phyloP scores from a whole-genome alignment of 2,329 filamentous ascomycete species.

The Aspergillus viridinutans region DNA sequence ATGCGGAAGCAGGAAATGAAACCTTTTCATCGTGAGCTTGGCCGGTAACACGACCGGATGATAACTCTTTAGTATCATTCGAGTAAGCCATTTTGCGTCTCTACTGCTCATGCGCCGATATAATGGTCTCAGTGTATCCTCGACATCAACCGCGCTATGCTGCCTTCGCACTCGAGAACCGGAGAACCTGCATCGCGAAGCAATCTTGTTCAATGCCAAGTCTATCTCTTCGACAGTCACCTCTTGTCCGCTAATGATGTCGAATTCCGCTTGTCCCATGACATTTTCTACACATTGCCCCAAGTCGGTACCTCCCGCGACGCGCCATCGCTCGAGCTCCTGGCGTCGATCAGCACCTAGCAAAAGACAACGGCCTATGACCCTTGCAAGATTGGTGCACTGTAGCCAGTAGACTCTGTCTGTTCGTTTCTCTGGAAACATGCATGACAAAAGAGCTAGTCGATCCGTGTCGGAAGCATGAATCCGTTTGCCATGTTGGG shows the following conservation, averaged over 20 bases:
- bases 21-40: conserved; percentile 52
- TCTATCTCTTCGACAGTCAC: conserved; percentile 73
- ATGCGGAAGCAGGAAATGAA: conserved; percentile 66
- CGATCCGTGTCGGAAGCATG: conserved; percentile 54
- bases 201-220: conserved; percentile 58
- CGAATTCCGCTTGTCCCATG: conserved; percentile 55
- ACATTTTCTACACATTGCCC: conserved; percentile 66
- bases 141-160: conserved; percentile 37
- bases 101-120: conserved; percentile 59
- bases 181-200: conserved; percentile 67
- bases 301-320: conserved; percentile 61
- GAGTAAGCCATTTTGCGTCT: conserved; percentile 83
- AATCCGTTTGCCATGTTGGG: conserved; percentile 55
- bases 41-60: conserved; percentile 62
- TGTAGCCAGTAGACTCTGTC: conserved; percentile 76
- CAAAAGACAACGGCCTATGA: conserved; percentile 64
- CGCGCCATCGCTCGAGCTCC: conserved; percentile 61
- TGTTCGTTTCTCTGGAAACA: conserved; percentile 70
- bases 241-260: conserved; percentile 31
- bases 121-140: conserved; percentile 50
- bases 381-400: conserved; percentile 55
- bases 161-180: conserved; percentile 55
- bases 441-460: conserved; percentile 65
- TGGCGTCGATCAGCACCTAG: conserved; percentile 59
- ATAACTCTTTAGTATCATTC: conserved; percentile 73